phyloP scores from a whole-genome alignment of 768 basidiomycete species.

The Amanita rubescens region DNA sequence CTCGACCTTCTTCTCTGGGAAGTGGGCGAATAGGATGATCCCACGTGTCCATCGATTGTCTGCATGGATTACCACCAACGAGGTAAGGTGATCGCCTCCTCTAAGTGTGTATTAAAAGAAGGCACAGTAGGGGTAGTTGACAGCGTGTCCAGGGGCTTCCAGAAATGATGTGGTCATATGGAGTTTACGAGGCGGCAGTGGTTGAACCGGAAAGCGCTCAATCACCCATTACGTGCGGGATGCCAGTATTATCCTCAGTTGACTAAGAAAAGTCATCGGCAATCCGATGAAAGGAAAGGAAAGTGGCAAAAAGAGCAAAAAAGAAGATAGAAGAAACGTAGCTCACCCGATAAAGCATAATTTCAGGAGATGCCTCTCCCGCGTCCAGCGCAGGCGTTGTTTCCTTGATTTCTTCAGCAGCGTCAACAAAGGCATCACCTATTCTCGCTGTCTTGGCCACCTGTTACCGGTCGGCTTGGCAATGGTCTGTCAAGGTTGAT shows the following conservation, averaged over 20 bases:
- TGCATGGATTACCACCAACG: neutral
- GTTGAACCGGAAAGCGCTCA: neutral
- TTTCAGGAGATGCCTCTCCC: slow-evolving; percentile 20
- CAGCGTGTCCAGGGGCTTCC: slow-evolving; percentile 7
- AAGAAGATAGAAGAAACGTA: slow-evolving; percentile 8
- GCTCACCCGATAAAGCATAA: slow-evolving; percentile 28
- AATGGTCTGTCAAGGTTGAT: neutral
- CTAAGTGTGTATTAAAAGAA: neutral
- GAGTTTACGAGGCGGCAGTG: neutral
- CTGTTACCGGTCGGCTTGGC: slow-evolving; percentile 1
- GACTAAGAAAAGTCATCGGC: neutral
- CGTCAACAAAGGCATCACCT: slow-evolving; percentile 13
- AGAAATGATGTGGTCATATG: slow-evolving; percentile 1
- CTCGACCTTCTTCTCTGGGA: slow-evolving; percentile 13
- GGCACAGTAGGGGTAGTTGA: slow-evolving; percentile 3
- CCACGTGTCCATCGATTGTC: slow-evolving; percentile 4
- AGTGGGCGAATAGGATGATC: slow-evolving; percentile 16
- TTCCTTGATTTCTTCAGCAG: slow-evolving; percentile 1
- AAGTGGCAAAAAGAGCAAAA: slow-evolving; percentile 1
- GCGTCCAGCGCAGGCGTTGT: slow-evolving; percentile 9
- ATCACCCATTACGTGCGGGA: slow-evolving; percentile 4
- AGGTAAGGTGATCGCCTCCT: neutral
- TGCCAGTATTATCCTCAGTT: slow-evolving; percentile 2
- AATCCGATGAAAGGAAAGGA: neutral
- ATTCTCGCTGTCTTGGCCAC: neutral